phyloP scores from a whole-genome alignment of 495 filamentous ascomycete genomes.

The Neurospora sp. region DNA sequence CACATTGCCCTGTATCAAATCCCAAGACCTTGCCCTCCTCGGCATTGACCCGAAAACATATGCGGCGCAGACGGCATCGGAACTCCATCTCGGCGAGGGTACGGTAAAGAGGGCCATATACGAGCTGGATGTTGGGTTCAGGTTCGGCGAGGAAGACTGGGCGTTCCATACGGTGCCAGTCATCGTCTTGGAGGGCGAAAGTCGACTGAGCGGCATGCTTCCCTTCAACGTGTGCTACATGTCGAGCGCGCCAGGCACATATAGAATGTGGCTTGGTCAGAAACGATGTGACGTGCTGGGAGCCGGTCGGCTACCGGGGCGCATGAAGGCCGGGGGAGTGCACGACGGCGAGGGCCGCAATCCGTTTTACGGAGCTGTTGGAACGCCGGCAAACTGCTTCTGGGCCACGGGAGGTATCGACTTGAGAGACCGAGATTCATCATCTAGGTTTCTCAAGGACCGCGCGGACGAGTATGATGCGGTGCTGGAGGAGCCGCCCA shows the following conservation, averaged over 20 bases:
- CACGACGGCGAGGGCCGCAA: not conserved
- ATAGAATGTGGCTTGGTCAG: conserved; percentile 31
- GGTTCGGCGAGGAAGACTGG: conserved; percentile 7
- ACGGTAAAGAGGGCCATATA: conserved; percentile 16
- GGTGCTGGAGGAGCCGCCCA: not conserved
- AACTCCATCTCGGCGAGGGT: conserved; percentile 11
- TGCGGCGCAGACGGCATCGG: conserved; percentile 24
- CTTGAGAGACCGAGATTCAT: conserved; percentile 3
- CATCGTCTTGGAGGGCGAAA: conserved; percentile 10
- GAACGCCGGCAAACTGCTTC: not conserved
- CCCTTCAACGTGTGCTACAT: conserved; percentile 34
- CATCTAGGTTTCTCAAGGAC: conserved; percentile 1
- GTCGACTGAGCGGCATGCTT: conserved; percentile 32
- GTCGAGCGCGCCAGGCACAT: conserved; percentile 27
- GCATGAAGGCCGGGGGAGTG: conserved; percentile 3
- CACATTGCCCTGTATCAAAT: conserved; percentile 29
- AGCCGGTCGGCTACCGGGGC: conserved; percentile 28
- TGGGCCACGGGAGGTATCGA: not conserved
- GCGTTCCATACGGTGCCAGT: conserved; percentile 17
- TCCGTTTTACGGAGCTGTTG: conserved; percentile 8
- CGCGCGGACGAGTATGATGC: not conserved
- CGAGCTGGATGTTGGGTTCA: conserved; percentile 32
- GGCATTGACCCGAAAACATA: conserved; percentile 24
- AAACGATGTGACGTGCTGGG: conserved; percentile 36
- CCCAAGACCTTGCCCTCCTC: conserved; percentile 24